Evolutionary conservation across 176 grass and related monocot genomes (phyloP).

Genomic region (Triticum urartu): DNA sequence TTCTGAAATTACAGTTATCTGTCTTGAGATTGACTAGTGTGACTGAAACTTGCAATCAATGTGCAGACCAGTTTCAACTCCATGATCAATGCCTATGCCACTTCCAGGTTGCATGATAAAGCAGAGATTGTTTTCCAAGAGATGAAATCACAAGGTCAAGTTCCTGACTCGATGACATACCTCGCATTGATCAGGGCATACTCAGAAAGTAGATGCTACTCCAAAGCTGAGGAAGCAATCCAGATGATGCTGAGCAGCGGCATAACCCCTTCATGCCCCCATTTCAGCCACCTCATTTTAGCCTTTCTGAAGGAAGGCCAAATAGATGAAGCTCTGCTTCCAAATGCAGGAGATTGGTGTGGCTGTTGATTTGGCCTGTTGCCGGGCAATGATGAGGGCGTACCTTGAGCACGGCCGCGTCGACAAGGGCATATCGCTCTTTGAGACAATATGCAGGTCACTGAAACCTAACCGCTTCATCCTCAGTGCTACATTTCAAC

Average conservation of each 20-base stretch:
- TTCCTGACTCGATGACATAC: conserved; percentile 66
- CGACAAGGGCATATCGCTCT: conserved; percentile 58
- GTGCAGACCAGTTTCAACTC: conserved; percentile 85
- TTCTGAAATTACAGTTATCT: too few relatives aligned
- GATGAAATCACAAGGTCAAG: conserved; percentile 43
- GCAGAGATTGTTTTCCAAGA: conserved; percentile 58
- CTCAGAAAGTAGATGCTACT: conserved; percentile 45
- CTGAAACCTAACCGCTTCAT: conserved; percentile 75
- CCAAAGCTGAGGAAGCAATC: conserved; percentile 55
- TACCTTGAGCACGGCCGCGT: conserved; percentile 54
- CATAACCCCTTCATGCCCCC: conserved; percentile 50
- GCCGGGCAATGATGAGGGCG: conserved; percentile 75
- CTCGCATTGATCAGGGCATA: conserved; percentile 59
- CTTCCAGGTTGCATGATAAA: conserved; percentile 51
- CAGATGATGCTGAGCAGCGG: conserved; percentile 42
- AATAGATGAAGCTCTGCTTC: conserved; percentile 47
- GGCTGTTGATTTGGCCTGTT: conserved; percentile 61
- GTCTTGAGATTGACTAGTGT: neutral
- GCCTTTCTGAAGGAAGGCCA: conserved; percentile 58
- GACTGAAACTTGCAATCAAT: conserved; percentile 29
- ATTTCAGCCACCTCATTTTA: conserved; percentile 77
- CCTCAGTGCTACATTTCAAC: conserved; percentile 58
- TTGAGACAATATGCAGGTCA: conserved; percentile 20
- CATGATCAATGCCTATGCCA: conserved; percentile 79
- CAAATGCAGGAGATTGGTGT: conserved; percentile 54